Conservation (phyloP, 306 rosid genomes). For the Gillenia trifoliata region DNA sequence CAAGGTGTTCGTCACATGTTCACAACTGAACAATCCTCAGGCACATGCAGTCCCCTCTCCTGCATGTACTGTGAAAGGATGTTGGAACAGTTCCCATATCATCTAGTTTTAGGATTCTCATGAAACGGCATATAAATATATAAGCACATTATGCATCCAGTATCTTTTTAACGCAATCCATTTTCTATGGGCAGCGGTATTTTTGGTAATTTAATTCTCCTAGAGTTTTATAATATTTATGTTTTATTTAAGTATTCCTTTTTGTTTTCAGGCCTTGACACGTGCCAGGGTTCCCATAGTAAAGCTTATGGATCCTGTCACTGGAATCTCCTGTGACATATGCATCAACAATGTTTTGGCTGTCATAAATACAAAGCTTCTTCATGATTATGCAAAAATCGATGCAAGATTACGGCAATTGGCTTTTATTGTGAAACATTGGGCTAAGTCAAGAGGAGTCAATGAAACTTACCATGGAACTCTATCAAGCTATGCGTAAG, state of each 20-base stretch:
- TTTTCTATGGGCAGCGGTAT: not conserved
- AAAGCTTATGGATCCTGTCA: conserved; percentile 91
- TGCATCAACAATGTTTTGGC: conserved; percentile 95
- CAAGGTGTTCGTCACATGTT: not conserved
- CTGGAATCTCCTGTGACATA: conserved; percentile 91
- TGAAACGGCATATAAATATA: not conserved
- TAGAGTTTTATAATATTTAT: not conserved
- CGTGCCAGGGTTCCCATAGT: conserved; percentile 97
- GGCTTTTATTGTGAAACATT: conserved; percentile 86
- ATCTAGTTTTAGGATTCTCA: not conserved
- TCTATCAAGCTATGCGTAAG: conserved; percentile 98
- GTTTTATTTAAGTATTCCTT: not conserved
- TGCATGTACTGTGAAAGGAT: not conserved
- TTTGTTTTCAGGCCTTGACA: conserved; percentile 79
- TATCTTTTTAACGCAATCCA: not conserved
- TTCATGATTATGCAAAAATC: conserved; percentile 70
- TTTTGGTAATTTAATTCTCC: not conserved
- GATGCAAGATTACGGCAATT: conserved; percentile 74
- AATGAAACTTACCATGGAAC: conserved; percentile 98
- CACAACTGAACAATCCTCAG: not conserved
- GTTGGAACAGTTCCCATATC: not conserved
- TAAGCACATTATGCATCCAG: not conserved
- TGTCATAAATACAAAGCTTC: conserved; percentile 90
- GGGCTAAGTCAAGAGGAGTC: conserved; percentile 99
- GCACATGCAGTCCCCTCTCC: not conserved